Evolutionary conservation across 2,329 filamentous ascomycete genomes (phyloP).

Genomic region (Colletotrichum musae): DNA sequence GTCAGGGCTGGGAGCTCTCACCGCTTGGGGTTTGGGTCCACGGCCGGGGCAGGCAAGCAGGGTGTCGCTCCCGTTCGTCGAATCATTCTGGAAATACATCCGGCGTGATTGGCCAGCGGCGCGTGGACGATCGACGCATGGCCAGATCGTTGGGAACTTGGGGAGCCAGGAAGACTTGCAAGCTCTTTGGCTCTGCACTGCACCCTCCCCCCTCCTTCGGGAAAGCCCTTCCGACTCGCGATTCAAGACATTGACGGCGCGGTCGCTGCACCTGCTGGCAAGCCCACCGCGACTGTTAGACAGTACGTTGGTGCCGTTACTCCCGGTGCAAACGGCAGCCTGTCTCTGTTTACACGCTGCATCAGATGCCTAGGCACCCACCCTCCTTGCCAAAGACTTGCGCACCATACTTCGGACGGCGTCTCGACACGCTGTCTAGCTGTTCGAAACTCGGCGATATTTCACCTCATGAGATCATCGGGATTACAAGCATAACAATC

Average conservation of each 20-base stretch:
- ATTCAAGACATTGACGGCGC: constrained; percentile 3
- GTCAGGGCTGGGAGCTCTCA: constrained; percentile 27
- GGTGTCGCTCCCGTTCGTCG: constrained; percentile 16
- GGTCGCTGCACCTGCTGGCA: constrained; percentile 1
- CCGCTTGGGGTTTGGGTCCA: constrained; percentile 34
- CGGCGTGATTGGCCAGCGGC: constrained; percentile 27
- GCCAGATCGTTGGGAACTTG: constrained; percentile 39
- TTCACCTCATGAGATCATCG: constrained; percentile 10
- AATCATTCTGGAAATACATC: constrained; percentile 27
- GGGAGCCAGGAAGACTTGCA: neutral
- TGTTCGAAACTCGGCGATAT: constrained; percentile 25
- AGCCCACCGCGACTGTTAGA: neutral
- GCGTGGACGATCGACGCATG: constrained; percentile 28
- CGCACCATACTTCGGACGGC: constrained; percentile 35
- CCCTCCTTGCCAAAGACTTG: constrained; percentile 7
- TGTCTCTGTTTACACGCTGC: neutral
- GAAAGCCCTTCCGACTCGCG: constrained; percentile 14
- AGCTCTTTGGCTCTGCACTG: neutral
- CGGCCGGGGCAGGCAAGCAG: neutral
- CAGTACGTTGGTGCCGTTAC: neutral
- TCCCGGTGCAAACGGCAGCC: constrained; percentile 14
- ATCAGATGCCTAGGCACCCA: neutral
- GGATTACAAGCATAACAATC: neutral
- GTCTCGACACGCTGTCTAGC: constrained; percentile 24
- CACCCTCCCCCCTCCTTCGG: neutral